phyloP scores from a whole-genome alignment of 345 rosid genomes.

The Anastatica hierochuntica region DNA sequence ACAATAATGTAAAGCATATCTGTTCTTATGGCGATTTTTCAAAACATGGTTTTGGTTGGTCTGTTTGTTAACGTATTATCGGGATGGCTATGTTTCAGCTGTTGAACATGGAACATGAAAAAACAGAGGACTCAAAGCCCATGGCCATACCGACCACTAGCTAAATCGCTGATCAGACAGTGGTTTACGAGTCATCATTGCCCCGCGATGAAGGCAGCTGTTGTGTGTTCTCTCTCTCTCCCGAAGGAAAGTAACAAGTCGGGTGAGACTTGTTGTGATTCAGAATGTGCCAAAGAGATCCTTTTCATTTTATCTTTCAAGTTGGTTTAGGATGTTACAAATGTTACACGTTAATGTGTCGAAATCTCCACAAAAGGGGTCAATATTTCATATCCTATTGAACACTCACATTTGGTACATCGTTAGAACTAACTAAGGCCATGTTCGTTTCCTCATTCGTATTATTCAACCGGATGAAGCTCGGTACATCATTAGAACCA shows the following conservation, averaged over 20 bases:
- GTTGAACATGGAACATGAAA: conserved; percentile 84
- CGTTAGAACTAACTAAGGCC: too few relatives aligned
- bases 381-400: too few relatives aligned
- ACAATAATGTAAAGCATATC: too few relatives aligned
- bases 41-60: background rate
- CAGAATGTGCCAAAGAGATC: conserved; percentile 9
- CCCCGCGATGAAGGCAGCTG: background rate
- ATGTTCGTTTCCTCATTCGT: too few relatives aligned
- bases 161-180: conserved; percentile 2
- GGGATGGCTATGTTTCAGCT: conserved; percentile 34
- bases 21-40: too few relatives aligned
- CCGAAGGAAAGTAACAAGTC: background rate
- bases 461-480: too few relatives aligned
- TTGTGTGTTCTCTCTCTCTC: conserved; percentile 9
- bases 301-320: background rate
- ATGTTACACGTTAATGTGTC: conserved; percentile 19
- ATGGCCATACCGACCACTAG: conserved; percentile 37
- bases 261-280: background rate
- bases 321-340: conserved; percentile 12
- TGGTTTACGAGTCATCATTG: conserved; percentile 15
- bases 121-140: conserved; percentile 69
- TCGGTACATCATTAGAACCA: too few relatives aligned
- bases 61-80: background rate
- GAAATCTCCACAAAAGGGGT: conserved; percentile 13
- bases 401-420: too few relatives aligned